phyloP scores from a whole-genome alignment of 805 yeast species.

The Scheffersomyces amazonensis region DNA sequence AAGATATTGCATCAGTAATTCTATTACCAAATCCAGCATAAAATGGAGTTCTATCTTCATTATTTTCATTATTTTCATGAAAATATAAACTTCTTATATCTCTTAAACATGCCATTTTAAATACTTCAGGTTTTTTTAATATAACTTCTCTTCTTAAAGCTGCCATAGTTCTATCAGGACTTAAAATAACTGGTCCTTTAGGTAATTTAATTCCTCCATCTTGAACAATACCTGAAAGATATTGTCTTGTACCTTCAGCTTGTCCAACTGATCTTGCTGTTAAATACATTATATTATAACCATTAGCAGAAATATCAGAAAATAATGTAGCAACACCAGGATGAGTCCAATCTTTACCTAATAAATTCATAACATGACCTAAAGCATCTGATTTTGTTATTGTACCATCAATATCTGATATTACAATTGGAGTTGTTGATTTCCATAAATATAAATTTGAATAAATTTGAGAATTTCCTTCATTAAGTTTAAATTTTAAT shows the following conservation, averaged over 20 bases:
- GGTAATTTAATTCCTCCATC: conserved; percentile 74
- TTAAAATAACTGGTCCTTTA: conserved; percentile 86
- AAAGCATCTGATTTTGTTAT: conserved; percentile 96
- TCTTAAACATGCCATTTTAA: conserved; percentile 93
- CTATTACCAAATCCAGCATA: conserved; percentile 97
- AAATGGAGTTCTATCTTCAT: conserved; percentile 70
- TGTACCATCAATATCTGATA: conserved; percentile 97
- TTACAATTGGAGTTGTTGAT: conserved; percentile 81
- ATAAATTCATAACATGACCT: conserved; percentile 90
- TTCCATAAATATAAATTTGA: conserved; percentile 84
- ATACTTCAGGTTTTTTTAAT: conserved; percentile 94
- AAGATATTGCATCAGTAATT: conserved; percentile 94
- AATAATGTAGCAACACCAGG: conserved; percentile 90
- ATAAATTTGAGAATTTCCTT: conserved; percentile 73
- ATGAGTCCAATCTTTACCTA: conserved; percentile 98
- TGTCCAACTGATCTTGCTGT: conserved; percentile 96
- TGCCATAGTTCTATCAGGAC: conserved; percentile 96
- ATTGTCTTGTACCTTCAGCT: conserved; percentile 87
- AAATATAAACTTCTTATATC: conserved; percentile 77
- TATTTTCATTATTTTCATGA: conserved; percentile 11
- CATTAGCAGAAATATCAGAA: conserved; percentile 81
- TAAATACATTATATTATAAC: conserved; percentile 88
- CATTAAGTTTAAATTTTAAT: conserved; percentile 73
- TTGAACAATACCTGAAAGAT: conserved; percentile 74
- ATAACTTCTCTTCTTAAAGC: conserved; percentile 91